Evolutionary conservation across 768 basidiomycete species (phyloP), one percentile per base, ranked within the genome.

Genomic region (Tephrocybe sp.): DNA sequence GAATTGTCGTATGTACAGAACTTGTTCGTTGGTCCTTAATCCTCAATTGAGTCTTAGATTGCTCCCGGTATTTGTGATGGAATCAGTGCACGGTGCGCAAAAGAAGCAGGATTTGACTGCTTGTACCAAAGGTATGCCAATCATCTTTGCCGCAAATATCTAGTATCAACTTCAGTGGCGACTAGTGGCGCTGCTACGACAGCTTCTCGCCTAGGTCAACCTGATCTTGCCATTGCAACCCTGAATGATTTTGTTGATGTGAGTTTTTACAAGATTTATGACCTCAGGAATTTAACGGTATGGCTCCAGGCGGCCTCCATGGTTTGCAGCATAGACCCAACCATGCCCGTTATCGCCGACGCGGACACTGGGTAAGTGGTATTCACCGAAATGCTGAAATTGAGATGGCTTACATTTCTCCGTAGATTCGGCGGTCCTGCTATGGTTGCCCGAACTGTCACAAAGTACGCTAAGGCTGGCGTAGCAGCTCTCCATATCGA

Each of bases 31-130:
- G 47, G 59, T 21, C 0, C 17, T 15, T 23, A n/a, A 5, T 20
- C 33, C 10, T 38, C 87, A 86, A 67, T 86, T 58, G 86, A n/a
- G 5, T 20, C 33, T 9, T 38, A 88, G 86, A 67, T 87, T 58
- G 87, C 86, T 2, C 88, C 86, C n/a, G 87, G 87, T 37, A 84
- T 89, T 37, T 88, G 87, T 50, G 87, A 89, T 50, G 87, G 86
- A 44, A 90, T 91, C 61, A 88, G 85, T 59, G 87, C 88, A 9
- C 77, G 89, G 25, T 87, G 87, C 56, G 89, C 89, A 7, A 67
- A 90, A 6, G 88, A 91, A 68, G 86, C 87, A 32, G 88, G 88
- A 17, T 91, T 90, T 58, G 74, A 77, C 21, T 90, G 88, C 58
- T 55, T 90, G 50, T 91, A 90, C 65, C 88, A 90, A 68, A 88